Conservation (phyloP, 192 early-diverging fungal species). For the Jimgerdemannia lactiflua region DNA sequence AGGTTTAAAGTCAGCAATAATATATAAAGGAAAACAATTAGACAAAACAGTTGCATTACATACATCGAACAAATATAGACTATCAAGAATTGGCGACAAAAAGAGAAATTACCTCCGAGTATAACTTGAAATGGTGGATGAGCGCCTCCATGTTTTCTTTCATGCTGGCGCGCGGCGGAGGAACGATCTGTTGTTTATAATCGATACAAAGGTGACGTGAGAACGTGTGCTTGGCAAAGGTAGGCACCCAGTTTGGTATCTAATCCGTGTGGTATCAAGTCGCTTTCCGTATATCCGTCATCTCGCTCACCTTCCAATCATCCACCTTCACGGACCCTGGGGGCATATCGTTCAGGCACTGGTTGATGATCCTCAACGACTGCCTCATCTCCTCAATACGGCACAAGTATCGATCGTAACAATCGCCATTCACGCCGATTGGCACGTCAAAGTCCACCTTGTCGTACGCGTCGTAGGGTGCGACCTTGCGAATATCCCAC, state of each 20-base stretch:
- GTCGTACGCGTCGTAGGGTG: slow-evolving; percentile 95
- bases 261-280: not conserved
- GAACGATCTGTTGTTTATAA: slow-evolving; percentile 53
- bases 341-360: slow-evolving; percentile 97
- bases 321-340: slow-evolving; percentile 92
- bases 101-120: slow-evolving; percentile 63
- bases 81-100: not conserved
- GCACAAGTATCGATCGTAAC: slow-evolving; percentile 94
- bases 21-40: too few species aligned
- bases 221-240: not conserved
- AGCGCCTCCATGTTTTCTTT: slow-evolving; percentile 99
- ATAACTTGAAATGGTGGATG: slow-evolving; percentile 99
- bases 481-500: slow-evolving; percentile 92
- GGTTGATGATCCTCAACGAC: slow-evolving; percentile 89
- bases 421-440: slow-evolving; percentile 92
- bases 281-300: not conserved
- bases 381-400: slow-evolving; percentile 99
- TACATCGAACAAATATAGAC: not conserved
- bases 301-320: slow-evolving; percentile 74
- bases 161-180: slow-evolving; percentile 91
- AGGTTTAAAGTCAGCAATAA: not conserved
- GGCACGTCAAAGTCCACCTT: slow-evolving; percentile 97
- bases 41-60: too few species aligned
- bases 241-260: too few species aligned
- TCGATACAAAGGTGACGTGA: not conserved